phyloP scores from a whole-genome alignment of 169 alveolate genomes.

The Ichthyophthirius multifiliis region DNA sequence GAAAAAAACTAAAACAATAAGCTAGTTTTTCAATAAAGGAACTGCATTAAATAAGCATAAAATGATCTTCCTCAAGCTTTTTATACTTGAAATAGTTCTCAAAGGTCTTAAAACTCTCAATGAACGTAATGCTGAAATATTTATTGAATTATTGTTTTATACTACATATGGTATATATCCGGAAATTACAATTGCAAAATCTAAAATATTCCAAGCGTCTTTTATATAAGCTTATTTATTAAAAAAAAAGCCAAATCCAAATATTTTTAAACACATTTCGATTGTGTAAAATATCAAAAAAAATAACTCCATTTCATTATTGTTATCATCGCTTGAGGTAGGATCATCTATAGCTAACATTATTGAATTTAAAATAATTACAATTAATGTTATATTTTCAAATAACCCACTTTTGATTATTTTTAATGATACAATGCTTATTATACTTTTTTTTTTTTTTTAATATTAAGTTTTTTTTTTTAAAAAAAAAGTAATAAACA shows the following conservation, averaged over 20 bases:
- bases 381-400: constrained; percentile 52
- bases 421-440: not conserved
- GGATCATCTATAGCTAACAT: constrained; percentile 68
- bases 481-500: not conserved
- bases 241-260: constrained; percentile 42
- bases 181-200: constrained; percentile 45
- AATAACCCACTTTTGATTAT: constrained; percentile 60
- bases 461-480: not conserved
- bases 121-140: constrained; percentile 10
- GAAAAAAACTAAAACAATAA: constrained; percentile 68
- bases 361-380: constrained; percentile 58
- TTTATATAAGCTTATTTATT: constrained; percentile 35
- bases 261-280: constrained; percentile 41
- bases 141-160: no score
- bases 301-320: constrained; percentile 17
- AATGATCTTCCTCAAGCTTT: constrained; percentile 69
- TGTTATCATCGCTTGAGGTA: constrained; percentile 21
- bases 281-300: constrained; percentile 26
- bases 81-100: constrained; percentile 67
- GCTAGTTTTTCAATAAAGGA: constrained; percentile 65
- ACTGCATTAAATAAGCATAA: constrained; percentile 60
- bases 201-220: constrained; percentile 54
- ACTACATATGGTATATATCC: constrained; percentile 50
- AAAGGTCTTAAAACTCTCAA: constrained; percentile 60
- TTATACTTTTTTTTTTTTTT: not conserved